phyloP scores from a whole-genome alignment of 2,329 filamentous ascomycete genomes.

The Fusarium chuoi region DNA sequence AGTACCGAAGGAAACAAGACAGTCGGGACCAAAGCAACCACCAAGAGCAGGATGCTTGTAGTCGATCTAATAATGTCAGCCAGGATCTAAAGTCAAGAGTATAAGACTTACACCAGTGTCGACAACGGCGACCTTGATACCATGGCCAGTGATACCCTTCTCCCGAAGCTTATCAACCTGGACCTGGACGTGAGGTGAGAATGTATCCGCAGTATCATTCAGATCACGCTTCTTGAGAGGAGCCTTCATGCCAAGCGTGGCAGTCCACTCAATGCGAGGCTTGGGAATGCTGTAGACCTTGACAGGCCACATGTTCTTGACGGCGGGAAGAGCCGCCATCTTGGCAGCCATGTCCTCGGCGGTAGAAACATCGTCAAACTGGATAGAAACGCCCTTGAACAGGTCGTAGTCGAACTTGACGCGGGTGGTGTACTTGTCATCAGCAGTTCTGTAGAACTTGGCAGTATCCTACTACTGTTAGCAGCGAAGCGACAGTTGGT shows the following conservation, averaged over 20 bases:
- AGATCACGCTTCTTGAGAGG: constrained; percentile 20
- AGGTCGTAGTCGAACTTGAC: constrained; percentile 61
- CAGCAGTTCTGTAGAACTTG: constrained; percentile 13
- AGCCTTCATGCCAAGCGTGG: constrained; percentile 13
- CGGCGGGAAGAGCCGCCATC: constrained; percentile 54
- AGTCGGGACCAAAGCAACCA: constrained; percentile 69
- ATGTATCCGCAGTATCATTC: constrained; percentile 48
- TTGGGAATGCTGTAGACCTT: constrained; percentile 57
- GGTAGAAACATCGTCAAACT: constrained; percentile 58
- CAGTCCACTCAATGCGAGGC: constrained; percentile 50
- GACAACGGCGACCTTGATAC: constrained; percentile 63
- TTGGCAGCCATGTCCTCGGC: constrained; percentile 56
- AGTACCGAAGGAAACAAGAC: constrained; percentile 65
- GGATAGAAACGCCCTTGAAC: constrained; percentile 66
- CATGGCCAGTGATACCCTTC: constrained; percentile 60
- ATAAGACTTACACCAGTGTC: constrained; percentile 61
- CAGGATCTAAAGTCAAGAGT: accelerated
- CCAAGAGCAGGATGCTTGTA: constrained; percentile 72
- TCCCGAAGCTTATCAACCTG: constrained; percentile 64
- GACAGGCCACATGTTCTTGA: constrained; percentile 63
- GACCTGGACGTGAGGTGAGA: constrained; percentile 63
- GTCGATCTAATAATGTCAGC: constrained; percentile 58
- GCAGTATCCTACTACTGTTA: constrained; percentile 52
- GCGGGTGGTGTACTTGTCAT: constrained; percentile 41
- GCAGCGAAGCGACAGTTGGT: accelerated